phyloP scores from a whole-genome alignment of 2,329 filamentous ascomycete genomes.

The Rutstroemia sydowiana region DNA sequence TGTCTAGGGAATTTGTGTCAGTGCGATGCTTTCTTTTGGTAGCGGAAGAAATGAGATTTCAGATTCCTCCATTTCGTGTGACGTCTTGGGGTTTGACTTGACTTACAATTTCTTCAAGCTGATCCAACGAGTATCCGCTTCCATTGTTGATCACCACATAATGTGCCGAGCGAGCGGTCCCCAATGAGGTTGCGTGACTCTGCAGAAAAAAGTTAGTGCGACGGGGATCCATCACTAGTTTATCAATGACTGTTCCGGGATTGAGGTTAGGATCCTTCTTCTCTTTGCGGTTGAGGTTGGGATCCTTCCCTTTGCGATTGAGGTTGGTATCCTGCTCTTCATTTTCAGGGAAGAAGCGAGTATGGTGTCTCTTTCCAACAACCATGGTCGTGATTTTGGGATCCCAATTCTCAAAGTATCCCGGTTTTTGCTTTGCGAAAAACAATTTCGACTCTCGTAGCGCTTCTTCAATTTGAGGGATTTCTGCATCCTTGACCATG shows the following conservation, averaged over 20 bases:
- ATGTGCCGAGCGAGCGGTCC: background rate
- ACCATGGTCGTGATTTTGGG: background rate
- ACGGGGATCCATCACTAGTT: background rate
- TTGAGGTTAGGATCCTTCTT: background rate
- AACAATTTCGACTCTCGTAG: background rate
- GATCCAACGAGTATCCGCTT: conserved; percentile 40
- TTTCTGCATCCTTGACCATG: conserved; percentile 25
- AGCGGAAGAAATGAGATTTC: no score
- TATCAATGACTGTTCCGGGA: background rate
- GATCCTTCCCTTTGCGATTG: no score
- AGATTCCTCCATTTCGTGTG: no score
- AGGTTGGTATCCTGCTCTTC: no score
- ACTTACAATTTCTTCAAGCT: conserved; percentile 34
- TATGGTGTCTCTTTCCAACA: background rate
- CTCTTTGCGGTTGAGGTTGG: no score
- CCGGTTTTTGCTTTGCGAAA: background rate
- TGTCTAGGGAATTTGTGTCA: conserved; percentile 51
- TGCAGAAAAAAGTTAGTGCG: conserved; percentile 1
- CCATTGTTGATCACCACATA: conserved; percentile 52
- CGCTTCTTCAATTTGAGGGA: conserved; percentile 23
- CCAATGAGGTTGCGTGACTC: background rate
- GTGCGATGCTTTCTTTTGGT: no score
- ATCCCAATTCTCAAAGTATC: background rate
- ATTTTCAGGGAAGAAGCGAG: background rate
- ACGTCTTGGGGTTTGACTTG: no score